Base-by-base conservation (phyloP, 768 basidiomycete genomes). In the Serendipita sp. region DNA sequence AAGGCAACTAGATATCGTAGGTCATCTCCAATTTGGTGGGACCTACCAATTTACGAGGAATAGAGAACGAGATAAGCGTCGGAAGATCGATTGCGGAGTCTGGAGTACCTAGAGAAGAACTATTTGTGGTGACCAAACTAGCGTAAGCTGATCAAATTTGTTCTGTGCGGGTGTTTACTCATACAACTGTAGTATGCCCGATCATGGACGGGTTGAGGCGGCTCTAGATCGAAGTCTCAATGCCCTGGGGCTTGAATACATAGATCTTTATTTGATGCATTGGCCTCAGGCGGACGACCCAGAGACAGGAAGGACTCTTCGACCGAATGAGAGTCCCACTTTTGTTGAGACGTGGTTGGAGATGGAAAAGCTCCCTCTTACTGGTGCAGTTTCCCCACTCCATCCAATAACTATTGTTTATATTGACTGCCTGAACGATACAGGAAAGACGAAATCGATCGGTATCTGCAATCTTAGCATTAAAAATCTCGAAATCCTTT, bases 391-490 rank as follows among this genome's bases (percentile, higher is more conserved):
- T 65, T n/a, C 66, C 63, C n/a, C 44, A 16, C 7, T 52, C 7
- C 16, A 5, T 18, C 2, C 10, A 7, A 52, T 52, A 52, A 7
- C 16, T 10, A 7, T 52, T n/a, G 13, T 16, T 46, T 38, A n/a
- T 52, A 56, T 41, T 13, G 38, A 13, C 38, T 13, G 13, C 13
- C 38, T 41, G 23, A 41, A 41, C 13, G 38, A n/a, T 60, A 66
- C 32, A 74, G 77, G 76, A 35, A 79, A 78, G 71, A 77, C 77
- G 23, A 79, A 75, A 68, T 70, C 72, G 2, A 78, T 81, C 64
- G 83, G 83, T 7, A 80, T 85, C n/a, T 81, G 80, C 44, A 84
- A 84, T 71, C 81, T 82, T 68, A 79, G 78, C 10, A 75, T 80
- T 64, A 79, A 78, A 69, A 78, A 75, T 11, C 71, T 76, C 36